Evolutionary conservation across 1,284 basidiomycete genomes (phyloP), one percentile per base, ranked within the genome.

Genomic region (Takashimella tepidaria): DNA sequence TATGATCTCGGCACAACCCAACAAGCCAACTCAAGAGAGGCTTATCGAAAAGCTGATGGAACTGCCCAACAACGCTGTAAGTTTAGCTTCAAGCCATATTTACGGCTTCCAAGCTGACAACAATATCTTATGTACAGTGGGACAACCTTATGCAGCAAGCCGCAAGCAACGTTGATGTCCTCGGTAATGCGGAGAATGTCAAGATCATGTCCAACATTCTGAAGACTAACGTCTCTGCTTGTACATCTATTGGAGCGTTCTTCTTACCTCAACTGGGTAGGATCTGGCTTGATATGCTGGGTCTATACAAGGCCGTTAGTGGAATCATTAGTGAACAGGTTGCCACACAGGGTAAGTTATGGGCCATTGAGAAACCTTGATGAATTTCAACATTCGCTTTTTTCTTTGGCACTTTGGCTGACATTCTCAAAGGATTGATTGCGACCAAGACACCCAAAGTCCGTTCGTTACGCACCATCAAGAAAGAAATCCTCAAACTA

Each of bases 1-100:
- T 79, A 98, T 98, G 96, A 97, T 99, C 66, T 92, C 93, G 19
- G 92, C 95, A 1, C 96, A 98, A 73, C 95, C 95, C 44, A 97
- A 98, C 76, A 95, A 96, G 73, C 87, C 90, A 16, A 89, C 89
- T 62, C 96, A 98, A 76, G 96, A 98, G 78, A 88, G 91, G 60
- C 80, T 98, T 53, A 98, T 99, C 53, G 81, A 84, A 23, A 96
- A 93, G 72, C 77, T 99, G 50, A 99, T 98, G 96, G 91, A 96
- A 63, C 78, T 97, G 63, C 96, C 96, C 0, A 99, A 98, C 75
- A 92, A 88, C 63, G 95, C 93, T 44, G 89, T 89, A 74, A 52
- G 85, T 78, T n/a, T 31, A 41, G 49, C 44, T 45, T n/a, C 42
- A 26, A 46, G n/a, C 13, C 25, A 16, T 45, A 20, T 12, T 13